Conservation (phyloP, 176 grass and related monocot genomes). For the Triticum timopheevii region DNA sequence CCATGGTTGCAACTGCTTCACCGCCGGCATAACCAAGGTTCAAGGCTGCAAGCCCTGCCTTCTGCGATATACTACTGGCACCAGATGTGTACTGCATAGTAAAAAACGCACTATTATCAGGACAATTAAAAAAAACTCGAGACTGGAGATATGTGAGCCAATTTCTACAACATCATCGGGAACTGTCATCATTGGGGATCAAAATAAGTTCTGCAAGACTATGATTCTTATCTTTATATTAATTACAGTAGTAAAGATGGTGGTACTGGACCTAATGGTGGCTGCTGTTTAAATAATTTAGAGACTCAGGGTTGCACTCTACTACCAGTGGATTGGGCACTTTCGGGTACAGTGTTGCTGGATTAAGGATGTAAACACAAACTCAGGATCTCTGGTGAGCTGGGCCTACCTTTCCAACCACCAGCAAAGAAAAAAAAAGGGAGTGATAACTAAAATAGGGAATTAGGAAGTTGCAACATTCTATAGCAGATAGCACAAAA, state of each 20-base stretch:
- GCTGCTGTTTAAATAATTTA: neutral
- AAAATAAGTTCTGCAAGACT: conserved; percentile 1
- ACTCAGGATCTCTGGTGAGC: neutral
- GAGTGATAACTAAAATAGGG: neutral
- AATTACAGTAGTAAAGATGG: neutral
- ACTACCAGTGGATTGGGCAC: neutral
- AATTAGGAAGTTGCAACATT: neutral
- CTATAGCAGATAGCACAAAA: neutral
- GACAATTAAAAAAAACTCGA: neutral
- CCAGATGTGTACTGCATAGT: conserved; percentile 78
- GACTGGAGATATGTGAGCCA: neutral
- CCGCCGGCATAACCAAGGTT: conserved; percentile 87
- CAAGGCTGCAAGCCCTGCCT: conserved; percentile 89
- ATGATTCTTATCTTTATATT: neutral
- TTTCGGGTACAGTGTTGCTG: neutral
- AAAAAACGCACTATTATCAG: conserved; percentile 1
- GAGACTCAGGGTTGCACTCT: neutral
- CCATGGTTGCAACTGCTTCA: conserved; percentile 84
- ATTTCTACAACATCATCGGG: conserved; percentile 14
- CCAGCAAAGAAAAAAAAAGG: neutral
- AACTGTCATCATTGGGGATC: neutral
- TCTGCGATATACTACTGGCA: conserved; percentile 95
- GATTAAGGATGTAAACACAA: conserved; percentile 16
- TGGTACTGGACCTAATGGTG: neutral
- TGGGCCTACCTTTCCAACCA: conserved; percentile 14